Evolutionary conservation across 345 rosid genomes (phyloP).

Genomic region (Atalantia buxifolia): DNA sequence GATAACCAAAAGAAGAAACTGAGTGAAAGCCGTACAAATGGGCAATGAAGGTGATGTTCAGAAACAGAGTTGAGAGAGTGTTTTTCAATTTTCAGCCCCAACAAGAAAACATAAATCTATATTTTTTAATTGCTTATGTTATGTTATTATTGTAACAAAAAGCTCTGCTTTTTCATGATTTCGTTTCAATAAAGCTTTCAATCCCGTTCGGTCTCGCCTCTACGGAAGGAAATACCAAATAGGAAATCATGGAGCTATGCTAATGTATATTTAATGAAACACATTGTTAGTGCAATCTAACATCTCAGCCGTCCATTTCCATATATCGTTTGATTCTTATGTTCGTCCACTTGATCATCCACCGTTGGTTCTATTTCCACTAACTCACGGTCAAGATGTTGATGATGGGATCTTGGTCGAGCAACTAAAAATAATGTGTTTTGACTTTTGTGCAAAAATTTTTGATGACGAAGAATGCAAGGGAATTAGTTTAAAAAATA

Average conservation of each 20-base stretch:
- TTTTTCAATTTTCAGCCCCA: conserved; percentile 10
- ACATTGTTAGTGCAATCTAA: background rate
- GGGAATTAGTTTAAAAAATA: background rate
- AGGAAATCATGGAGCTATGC: too few species aligned
- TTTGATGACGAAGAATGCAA: background rate
- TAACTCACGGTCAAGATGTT: background rate
- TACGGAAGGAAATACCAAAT: too few species aligned
- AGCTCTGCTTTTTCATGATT: conserved; percentile 9
- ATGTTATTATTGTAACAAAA: too few species aligned
- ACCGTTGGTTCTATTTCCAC: background rate
- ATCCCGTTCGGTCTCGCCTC: too few species aligned
- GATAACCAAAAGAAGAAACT: too few species aligned
- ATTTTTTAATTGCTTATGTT: background rate
- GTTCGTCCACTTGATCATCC: background rate
- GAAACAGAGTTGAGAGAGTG: conserved; percentile 6
- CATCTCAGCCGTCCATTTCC: background rate
- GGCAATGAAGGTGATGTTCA: conserved; percentile 18
- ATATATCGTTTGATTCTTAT: background rate
- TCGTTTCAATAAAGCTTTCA: background rate
- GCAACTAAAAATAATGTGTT: too few species aligned
- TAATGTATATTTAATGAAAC: background rate
- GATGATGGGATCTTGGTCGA: background rate
- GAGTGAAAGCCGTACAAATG: background rate
- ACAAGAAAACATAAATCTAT: conserved; percentile 20
- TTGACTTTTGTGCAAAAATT: background rate